Evolutionary conservation across 371 early-diverging fungal genomes (phyloP).

Genomic region (Apophysomyces elegans): DNA sequence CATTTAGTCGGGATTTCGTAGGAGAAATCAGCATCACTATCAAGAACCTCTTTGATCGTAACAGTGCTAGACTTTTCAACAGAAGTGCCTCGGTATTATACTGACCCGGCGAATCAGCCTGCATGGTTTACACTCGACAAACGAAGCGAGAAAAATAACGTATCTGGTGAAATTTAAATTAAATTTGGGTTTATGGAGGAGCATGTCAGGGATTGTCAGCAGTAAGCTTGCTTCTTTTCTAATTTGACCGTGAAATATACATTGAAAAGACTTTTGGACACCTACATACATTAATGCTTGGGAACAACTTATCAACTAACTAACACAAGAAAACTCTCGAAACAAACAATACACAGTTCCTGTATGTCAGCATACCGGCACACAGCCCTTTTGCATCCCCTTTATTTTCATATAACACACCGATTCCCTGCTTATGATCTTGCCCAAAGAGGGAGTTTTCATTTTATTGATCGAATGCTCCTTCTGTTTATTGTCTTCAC

Average conservation of each 20-base stretch:
- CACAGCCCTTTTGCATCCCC: too few relatives aligned
- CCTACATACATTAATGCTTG: not conserved
- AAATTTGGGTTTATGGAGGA: conserved; percentile 50
- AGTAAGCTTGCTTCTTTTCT: conserved; percentile 27
- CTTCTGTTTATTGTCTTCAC: too few relatives aligned
- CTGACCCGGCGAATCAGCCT: conserved; percentile 50
- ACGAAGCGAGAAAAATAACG: conserved; percentile 43
- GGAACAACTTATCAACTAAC: too few relatives aligned
- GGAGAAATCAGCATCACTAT: conserved; percentile 65
- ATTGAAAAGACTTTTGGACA: not conserved
- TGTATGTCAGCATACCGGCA: too few relatives aligned
- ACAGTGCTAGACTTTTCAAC: conserved; percentile 37
- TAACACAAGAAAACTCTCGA: not conserved
- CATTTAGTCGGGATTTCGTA: conserved; percentile 63
- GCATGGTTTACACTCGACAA: conserved; percentile 39
- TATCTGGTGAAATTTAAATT: conserved; percentile 44
- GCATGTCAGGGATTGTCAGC: conserved; percentile 33
- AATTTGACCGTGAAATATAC: not conserved
- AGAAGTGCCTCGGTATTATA: conserved; percentile 49
- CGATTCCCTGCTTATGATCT: too few relatives aligned
- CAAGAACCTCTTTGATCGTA: conserved; percentile 57
- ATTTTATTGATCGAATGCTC: too few relatives aligned
- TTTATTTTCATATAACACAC: too few relatives aligned
- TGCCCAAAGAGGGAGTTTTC: too few relatives aligned
- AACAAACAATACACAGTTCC: not conserved